Percentiles rank a stretch among this genome's conserved stretches.
These are phyloP conservation scores for Davidsoniella eucalypti DNA, from an alignment of 2,329 filamentous ascomycete genomes.

Conservation along the genomic window DNA sequence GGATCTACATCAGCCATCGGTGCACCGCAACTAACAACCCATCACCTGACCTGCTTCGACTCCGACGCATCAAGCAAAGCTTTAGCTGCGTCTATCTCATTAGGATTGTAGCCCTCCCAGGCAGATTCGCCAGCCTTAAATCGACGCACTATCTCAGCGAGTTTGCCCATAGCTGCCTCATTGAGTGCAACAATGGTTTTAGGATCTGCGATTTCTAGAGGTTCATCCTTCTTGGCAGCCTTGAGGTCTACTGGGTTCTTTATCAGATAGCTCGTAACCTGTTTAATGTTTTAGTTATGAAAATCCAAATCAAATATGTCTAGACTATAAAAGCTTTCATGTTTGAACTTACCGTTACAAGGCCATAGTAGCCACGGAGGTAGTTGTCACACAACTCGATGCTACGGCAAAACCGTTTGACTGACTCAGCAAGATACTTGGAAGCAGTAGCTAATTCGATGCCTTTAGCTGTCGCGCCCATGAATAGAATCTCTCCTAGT, in stretches of 20 bases:
- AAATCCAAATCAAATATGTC: not conserved
- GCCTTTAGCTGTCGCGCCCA: slow-evolving; percentile 37
- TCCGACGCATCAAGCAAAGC: slow-evolving; percentile 44
- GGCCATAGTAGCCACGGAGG: slow-evolving; percentile 77
- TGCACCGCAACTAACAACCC: too few relatives aligned
- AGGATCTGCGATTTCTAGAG: slow-evolving; percentile 36
- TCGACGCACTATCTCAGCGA: slow-evolving; percentile 59
- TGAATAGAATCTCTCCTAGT: slow-evolving; percentile 67
- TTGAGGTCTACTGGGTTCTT: slow-evolving; percentile 24
- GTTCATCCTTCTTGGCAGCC: slow-evolving; percentile 31
- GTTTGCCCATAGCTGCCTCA: slow-evolving; percentile 54
- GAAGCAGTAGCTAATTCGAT: slow-evolving; percentile 14
- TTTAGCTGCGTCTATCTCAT: slow-evolving; percentile 55
- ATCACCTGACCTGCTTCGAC: slow-evolving; percentile 26
- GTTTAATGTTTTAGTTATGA: slow-evolving; percentile 16
- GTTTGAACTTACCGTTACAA: slow-evolving; percentile 50
- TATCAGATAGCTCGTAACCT: slow-evolving; percentile 36
- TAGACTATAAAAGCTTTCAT: not conserved
- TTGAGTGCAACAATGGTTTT: slow-evolving; percentile 51
- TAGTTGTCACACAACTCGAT: slow-evolving; percentile 91
- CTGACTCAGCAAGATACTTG: slow-evolving; percentile 49
- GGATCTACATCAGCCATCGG: too few relatives aligned
- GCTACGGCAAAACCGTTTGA: slow-evolving; percentile 77
- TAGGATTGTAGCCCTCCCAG: slow-evolving; percentile 57
- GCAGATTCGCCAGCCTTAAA: slow-evolving; percentile 41